Evolutionary conservation across 2,329 filamentous ascomycete genomes (phyloP).

Genomic region (Acephala macrosclerotiorum): DNA sequence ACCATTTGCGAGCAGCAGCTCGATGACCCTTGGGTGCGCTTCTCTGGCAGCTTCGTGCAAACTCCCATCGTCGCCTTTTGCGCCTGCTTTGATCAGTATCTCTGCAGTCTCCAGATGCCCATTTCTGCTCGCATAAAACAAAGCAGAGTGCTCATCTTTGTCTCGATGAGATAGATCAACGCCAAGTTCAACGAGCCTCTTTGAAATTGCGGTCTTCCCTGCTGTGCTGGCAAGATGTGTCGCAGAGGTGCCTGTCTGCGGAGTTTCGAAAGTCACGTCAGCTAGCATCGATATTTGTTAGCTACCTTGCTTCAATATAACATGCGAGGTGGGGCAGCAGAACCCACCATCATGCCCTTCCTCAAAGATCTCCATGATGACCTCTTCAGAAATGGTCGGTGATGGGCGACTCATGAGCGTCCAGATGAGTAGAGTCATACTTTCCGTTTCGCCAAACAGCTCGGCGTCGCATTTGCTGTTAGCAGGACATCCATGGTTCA

Average conservation of each 20-base stretch:
- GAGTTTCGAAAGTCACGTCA: slow-evolving; percentile 10
- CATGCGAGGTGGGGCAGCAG: not conserved
- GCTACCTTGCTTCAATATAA: not conserved
- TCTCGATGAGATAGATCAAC: slow-evolving; percentile 8
- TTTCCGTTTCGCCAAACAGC: slow-evolving; percentile 3
- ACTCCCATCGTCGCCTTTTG: slow-evolving; percentile 11
- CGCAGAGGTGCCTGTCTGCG: not conserved
- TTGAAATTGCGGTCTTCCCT: not conserved
- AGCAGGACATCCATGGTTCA: slow-evolving; percentile 5
- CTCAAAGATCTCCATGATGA: slow-evolving; percentile 15
- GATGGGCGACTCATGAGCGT: not conserved
- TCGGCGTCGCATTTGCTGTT: slow-evolving; percentile 8
- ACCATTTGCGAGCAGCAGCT: slow-evolving; percentile 11
- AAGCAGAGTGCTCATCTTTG: slow-evolving; percentile 8
- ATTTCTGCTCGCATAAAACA: slow-evolving; percentile 14
- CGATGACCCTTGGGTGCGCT: slow-evolving; percentile 4
- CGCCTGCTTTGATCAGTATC: slow-evolving; percentile 13
- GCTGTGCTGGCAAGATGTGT: slow-evolving; percentile 12
- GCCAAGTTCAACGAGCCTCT: slow-evolving; percentile 6
- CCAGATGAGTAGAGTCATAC: slow-evolving; percentile 16
- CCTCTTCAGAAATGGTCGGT: slow-evolving; percentile 8
- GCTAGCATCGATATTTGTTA: not conserved
- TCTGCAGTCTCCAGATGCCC: slow-evolving; percentile 14
- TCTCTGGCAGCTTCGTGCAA: slow-evolving; percentile 15
- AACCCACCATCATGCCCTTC: slow-evolving; percentile 1